Base-by-base conservation (phyloP, 108 stramenopile genomes). In the Skeletonema costatum region DNA sequence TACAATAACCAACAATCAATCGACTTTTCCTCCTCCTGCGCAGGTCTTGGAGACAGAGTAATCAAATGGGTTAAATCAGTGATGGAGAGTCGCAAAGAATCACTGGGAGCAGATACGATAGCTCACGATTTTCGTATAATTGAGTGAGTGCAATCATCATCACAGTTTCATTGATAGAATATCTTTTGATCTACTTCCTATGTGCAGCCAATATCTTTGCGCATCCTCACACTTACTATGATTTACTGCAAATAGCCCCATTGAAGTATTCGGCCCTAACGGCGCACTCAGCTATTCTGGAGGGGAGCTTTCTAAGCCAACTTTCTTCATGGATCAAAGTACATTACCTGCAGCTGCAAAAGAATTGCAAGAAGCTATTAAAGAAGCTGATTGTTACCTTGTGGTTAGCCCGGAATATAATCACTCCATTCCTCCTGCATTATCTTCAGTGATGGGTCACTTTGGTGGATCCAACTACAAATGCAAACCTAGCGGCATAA, bases 381-480 rank as follows among this genome's bases (percentile, higher is more conserved):
- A 50, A n/a, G 73, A 46, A 9, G 91, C 89, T n/a, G 91, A 88
- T 74, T 89, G 89, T 38, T 90, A 85, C 35, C 74, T 90, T 10
- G 74, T 90, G 36, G 86, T 90, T 32, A 65, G 71, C 21, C 89
- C 89, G 2, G 89, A 90, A 51, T 90, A 87, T 83, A 90, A 90
- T 70, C 89, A 90, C 64, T 56, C 81, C 6, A 64, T 88, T 11
- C 87, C 89, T 35, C 87, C 89, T 12, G 86, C 87, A 3, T 38
- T 90, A 5, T 60, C 78, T 1, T 84, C 85, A 3, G 48, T 87
- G 31, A 89, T 89, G 87, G 87, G 87, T 21, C 87, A 89, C 51
- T 89, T 89, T 70, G 87, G 88, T 44, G 86, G 87, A 35, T 75
- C 72, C 1, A 62, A 63, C 31, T 89, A 87, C 64, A 74, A 62